A percentile compares a stretch with the other conserved stretches of the same genome.
Conservation (phyloP, 2,329 filamentous ascomycete species). For the Scortechinia acanthostroma region DNA sequence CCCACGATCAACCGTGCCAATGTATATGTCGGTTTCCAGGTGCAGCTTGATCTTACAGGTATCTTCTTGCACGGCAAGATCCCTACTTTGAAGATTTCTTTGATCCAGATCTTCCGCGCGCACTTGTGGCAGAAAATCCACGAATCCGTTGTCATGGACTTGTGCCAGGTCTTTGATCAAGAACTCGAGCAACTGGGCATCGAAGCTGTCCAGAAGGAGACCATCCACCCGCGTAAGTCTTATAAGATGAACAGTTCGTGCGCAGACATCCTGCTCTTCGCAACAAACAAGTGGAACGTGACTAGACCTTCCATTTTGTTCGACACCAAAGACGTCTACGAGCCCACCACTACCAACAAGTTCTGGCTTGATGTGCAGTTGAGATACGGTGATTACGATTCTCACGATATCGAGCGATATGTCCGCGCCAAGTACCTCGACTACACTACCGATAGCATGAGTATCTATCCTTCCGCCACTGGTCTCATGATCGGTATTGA, state of each 20-base stretch:
- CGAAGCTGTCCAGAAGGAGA: constrained; percentile 97
- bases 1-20: constrained; percentile 90
- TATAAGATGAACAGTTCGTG: constrained; percentile 99
- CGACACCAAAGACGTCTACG: constrained; percentile 93
- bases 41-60: constrained; percentile 92
- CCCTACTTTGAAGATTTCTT: constrained; percentile 90
- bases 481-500: constrained; percentile 97
- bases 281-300: constrained; percentile 98
- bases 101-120: constrained; percentile 98
- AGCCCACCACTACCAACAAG: constrained; percentile 91
- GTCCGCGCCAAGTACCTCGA: constrained; percentile 96
- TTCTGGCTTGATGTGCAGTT: constrained; percentile 98
- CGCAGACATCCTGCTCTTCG: constrained; percentile 92
- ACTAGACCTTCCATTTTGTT: constrained; percentile 87
- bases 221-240: constrained; percentile 95
- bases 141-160: constrained; percentile 96
- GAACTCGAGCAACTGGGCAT: constrained; percentile 92
- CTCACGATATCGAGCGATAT: constrained; percentile 96
- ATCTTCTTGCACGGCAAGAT: constrained; percentile 99
- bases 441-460: constrained; percentile 97
- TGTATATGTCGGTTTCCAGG: constrained; percentile 98
- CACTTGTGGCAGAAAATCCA: constrained; percentile 99
- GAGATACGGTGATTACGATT: constrained; percentile 95
- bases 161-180: constrained; percentile 97
- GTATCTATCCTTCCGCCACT: constrained; percentile 93